These are phyloP conservation scores for Trametes sp. DNA, from an alignment of 1,284 basidiomycete species.

Conservation along the genomic window DNA sequence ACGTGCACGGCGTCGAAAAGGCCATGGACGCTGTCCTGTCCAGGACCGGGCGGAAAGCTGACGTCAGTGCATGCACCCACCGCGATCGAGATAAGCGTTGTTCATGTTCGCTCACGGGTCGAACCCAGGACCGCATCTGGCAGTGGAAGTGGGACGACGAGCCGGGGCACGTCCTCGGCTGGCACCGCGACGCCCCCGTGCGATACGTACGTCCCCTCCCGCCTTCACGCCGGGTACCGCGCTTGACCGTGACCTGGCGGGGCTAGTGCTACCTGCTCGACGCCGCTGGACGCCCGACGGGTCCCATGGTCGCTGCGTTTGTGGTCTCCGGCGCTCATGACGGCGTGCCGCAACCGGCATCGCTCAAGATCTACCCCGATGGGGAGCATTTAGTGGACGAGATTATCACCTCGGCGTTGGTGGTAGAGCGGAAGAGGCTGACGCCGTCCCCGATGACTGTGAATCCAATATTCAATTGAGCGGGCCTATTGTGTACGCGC, in stretches of 20 bases:
- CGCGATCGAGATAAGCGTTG: neutral
- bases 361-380: slow-evolving; percentile 35
- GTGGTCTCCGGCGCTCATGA: slow-evolving; percentile 18
- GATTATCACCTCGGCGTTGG: slow-evolving; percentile 37
- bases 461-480: slow-evolving; percentile 28
- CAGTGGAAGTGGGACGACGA: slow-evolving; percentile 37
- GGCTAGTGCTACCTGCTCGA: slow-evolving; percentile 34
- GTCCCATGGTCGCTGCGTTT: slow-evolving; percentile 34
- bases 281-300: slow-evolving; percentile 15
- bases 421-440: slow-evolving; percentile 38
- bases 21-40: slow-evolving; percentile 33
- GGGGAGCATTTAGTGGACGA: slow-evolving; percentile 36
- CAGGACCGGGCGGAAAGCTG: slow-evolving; percentile 28
- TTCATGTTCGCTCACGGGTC: neutral
- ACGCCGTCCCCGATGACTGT: slow-evolving; percentile 29
- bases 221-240: too few species aligned
- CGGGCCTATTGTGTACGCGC: neutral
- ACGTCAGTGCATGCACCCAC: slow-evolving; percentile 28
- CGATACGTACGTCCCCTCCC: slow-evolving; percentile 32
- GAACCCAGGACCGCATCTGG: slow-evolving; percentile 34
- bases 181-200: slow-evolving; percentile 38
- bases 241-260: neutral
- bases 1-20: slow-evolving; percentile 34
- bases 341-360: slow-evolving; percentile 26
- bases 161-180: slow-evolving; percentile 29